Evolutionary conservation across 129 eudicot genomes (phyloP), one percentile per base, ranked within the genome.

Genomic region (Escallonia rubra): DNA sequence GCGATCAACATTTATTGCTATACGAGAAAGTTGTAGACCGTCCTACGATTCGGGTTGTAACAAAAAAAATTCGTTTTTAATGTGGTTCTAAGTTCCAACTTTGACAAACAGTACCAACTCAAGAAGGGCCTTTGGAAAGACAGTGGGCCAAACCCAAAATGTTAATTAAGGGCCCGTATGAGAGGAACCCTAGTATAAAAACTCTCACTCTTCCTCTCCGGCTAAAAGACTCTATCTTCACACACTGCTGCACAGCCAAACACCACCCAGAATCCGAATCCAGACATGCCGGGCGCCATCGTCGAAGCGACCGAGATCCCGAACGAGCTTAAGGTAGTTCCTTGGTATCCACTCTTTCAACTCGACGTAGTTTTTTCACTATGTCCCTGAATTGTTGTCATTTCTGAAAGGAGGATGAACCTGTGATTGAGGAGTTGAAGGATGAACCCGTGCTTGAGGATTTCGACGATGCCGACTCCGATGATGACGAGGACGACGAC

Each of bases 391-490:
- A 23, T 23, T 73, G 10, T 58, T 7, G 3, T 5, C 52, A 10
- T 23, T 23, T 44, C 16, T 2, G 38, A 14, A 15, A 79, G 72
- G 79, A 74, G 71, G 96, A 91, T 4, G 82, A 57, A 76, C 78
- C 91, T 2, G 79, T 91, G 12, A 83, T 91, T 6, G 97, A 91
- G 78, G 97, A 91, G 67, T 88, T 91, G 51, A 87, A 91, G 75
- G 97, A 87, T 10, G 96, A 91, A 76, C 95, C 86, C 11, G 95
- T 86, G 73, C 87, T 86, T 50, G 82, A 91, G 46, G 90, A 89
- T 4, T 90, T 85, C 23, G 97, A 84, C 64, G 84, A 55, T 34
- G 96, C 76, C 46, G 82, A 79, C 50, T 78, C 82, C 6, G 86
- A 82, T 51, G 86, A 82, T 34, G 83, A 74, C 6, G 80, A 82